Conservation (phyloP, 2,329 filamentous ascomycete species). For the Blastomyces parvus region DNA sequence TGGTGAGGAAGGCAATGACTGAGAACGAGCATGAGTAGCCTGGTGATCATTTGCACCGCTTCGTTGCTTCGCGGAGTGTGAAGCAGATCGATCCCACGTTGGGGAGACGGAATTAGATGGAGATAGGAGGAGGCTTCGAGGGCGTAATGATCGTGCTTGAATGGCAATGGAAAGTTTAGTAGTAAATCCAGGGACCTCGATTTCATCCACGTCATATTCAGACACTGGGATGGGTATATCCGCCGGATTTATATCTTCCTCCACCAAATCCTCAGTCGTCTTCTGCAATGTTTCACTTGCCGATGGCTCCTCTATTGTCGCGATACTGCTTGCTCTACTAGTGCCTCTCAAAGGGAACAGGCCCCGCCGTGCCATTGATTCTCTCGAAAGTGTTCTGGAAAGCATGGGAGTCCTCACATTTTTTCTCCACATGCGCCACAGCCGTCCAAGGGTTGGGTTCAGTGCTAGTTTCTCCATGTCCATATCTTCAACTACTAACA, state of each 20-base stretch:
- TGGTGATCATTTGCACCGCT: neutral
- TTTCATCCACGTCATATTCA: conserved; percentile 64
- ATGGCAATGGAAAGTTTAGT: conserved; percentile 17
- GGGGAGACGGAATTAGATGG: conserved; percentile 23
- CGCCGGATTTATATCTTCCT: conserved; percentile 39
- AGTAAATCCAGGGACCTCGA: conserved; percentile 64
- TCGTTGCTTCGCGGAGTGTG: conserved; percentile 18
- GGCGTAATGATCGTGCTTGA: conserved; percentile 23
- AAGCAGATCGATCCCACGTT: conserved; percentile 19
- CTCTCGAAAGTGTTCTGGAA: conserved; percentile 34
- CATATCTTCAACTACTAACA: conserved; percentile 72
- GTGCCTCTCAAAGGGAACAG: conserved; percentile 16
- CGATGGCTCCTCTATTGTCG: conserved; percentile 26
- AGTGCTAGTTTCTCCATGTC: conserved; percentile 91
- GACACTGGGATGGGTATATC: conserved; percentile 59
- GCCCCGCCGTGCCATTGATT: conserved; percentile 30
- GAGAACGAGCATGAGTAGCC: conserved; percentile 11
- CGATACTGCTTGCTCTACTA: conserved; percentile 33
- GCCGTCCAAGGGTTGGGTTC: conserved; percentile 73
- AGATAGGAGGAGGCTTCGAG: conserved; percentile 34
- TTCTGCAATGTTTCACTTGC: conserved; percentile 14
- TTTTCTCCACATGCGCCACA: conserved; percentile 96
- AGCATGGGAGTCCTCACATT: conserved; percentile 37
- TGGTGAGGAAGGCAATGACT: conserved; percentile 12
- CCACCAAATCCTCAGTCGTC: conserved; percentile 7